Evolutionary conservation across 768 basidiomycete genomes (phyloP).

Genomic region (Amylocystis lapponica): DNA sequence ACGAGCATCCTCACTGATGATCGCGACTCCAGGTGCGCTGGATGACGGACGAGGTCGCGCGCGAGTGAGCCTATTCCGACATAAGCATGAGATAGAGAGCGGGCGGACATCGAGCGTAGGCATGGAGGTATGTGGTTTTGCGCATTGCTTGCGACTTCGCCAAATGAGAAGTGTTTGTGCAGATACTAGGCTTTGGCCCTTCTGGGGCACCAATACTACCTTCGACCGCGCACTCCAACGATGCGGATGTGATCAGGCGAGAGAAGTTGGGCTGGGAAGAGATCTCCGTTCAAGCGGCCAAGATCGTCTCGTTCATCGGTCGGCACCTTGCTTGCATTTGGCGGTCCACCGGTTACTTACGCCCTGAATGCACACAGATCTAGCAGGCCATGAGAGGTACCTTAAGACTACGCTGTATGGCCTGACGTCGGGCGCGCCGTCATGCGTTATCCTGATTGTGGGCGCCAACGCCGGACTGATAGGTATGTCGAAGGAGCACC

Average conservation of each 20-base stretch:
- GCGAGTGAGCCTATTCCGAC: conserved; percentile 86
- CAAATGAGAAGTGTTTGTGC: no score
- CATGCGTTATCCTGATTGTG: conserved; percentile 87
- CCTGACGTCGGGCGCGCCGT: conserved; percentile 89
- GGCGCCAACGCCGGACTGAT: conserved; percentile 92
- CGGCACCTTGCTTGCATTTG: conserved; percentile 7
- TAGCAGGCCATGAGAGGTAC: conserved; percentile 94
- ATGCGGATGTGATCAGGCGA: conserved; percentile 59
- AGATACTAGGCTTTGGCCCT: conserved; percentile 87
- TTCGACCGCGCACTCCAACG: conserved; percentile 45
- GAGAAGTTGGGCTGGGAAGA: conserved; percentile 97
- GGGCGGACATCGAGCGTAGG: conserved; percentile 94
- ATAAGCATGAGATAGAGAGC: conserved; percentile 96
- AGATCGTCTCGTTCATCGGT: conserved; percentile 94
- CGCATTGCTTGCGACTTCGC: no score
- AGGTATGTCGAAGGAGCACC: conserved; percentile 93
- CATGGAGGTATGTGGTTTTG: conserved; percentile 89
- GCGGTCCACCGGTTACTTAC: not conserved
- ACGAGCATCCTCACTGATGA: conserved; percentile 17
- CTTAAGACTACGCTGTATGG: conserved; percentile 93
- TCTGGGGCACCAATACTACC: conserved; percentile 79
- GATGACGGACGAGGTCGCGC: conserved; percentile 81
- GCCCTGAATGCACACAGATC: conserved; percentile 41
- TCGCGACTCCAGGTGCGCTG: conserved; percentile 45
- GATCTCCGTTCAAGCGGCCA: conserved; percentile 81